A percentile compares a stretch with the other conserved stretches of the same genome.
Conservation (phyloP, 139 green algal species). For the Mesotaenium endlicherianum region DNA sequence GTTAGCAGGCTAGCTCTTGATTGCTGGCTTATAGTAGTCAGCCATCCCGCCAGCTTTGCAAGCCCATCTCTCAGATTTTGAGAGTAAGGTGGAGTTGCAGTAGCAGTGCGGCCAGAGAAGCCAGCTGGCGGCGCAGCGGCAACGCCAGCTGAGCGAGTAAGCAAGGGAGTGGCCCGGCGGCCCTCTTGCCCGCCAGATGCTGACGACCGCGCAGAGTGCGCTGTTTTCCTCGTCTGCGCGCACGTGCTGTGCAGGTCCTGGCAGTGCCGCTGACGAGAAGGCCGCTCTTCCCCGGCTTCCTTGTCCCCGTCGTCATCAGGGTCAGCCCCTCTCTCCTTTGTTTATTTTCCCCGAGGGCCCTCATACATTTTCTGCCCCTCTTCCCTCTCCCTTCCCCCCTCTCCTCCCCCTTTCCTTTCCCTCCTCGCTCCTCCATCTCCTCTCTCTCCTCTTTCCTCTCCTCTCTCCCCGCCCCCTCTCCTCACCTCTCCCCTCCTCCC, state of each 20-base stretch:
- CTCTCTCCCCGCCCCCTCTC: too few relatives aligned
- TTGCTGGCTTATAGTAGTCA: too few relatives aligned
- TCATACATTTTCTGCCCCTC: not conserved
- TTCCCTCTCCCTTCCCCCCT: too few relatives aligned
- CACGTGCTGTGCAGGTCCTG: conserved; percentile 28
- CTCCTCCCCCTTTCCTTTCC: too few relatives aligned
- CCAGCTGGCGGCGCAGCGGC: not conserved
- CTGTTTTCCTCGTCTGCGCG: not conserved
- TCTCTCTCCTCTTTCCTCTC: too few relatives aligned
- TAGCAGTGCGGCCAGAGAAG: not conserved
- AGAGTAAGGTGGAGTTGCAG: not conserved
- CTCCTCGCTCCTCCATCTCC: too few relatives aligned
- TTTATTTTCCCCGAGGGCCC: not conserved
- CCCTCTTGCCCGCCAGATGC: not conserved
- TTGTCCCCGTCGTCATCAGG: conserved; percentile 38
- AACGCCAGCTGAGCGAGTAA: not conserved
- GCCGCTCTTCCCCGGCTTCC: conserved; percentile 45
- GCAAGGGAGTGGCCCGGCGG: not conserved
- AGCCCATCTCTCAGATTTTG: not conserved
- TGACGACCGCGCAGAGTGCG: not conserved
- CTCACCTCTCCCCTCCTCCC: too few relatives aligned
- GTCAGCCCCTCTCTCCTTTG: not conserved
- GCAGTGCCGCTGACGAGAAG: conserved; percentile 35
- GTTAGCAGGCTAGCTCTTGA: too few relatives aligned
- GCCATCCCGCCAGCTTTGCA: too few relatives aligned